Conservation (phyloP, 2,329 filamentous ascomycete species). For the Magnaporthiopsis incrustans region DNA sequence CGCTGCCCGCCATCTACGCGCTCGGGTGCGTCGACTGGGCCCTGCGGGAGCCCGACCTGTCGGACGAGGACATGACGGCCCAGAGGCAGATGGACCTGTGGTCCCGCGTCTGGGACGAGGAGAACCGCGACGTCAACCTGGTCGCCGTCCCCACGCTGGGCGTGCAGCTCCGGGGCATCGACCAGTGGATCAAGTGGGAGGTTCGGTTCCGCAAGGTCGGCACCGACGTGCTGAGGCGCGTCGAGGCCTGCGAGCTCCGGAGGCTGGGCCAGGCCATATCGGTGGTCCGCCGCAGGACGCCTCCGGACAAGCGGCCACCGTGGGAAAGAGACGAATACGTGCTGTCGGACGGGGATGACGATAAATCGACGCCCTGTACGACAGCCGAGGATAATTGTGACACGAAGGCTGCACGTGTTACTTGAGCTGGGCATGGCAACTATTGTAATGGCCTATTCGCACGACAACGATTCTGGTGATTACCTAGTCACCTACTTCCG, state of each 20-base stretch:
- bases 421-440: too few relatives aligned
- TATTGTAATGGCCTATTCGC: too few relatives aligned
- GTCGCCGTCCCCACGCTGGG: constrained; percentile 47
- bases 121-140: constrained; percentile 18
- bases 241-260: not conserved
- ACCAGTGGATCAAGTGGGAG: constrained; percentile 41
- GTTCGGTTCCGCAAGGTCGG: constrained; percentile 44
- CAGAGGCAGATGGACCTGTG: constrained; percentile 4
- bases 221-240: constrained; percentile 23
- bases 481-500: too few relatives aligned
- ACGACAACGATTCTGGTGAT: too few relatives aligned
- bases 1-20: constrained; percentile 46
- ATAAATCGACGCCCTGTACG: not conserved
- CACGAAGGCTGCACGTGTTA: too few relatives aligned
- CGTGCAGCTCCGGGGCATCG: constrained; percentile 35
- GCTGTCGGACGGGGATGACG: not conserved
- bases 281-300: not conserved
- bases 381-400: too few relatives aligned
- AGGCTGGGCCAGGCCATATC: not conserved
- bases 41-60: constrained; percentile 11
- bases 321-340: not conserved
- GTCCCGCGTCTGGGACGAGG: not conserved
- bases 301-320: not conserved
- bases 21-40: constrained; percentile 25
- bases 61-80: not conserved